These are phyloP conservation scores for Inga oerstediana DNA, from an alignment of 306 rosid genomes.

Conservation along the genomic window DNA sequence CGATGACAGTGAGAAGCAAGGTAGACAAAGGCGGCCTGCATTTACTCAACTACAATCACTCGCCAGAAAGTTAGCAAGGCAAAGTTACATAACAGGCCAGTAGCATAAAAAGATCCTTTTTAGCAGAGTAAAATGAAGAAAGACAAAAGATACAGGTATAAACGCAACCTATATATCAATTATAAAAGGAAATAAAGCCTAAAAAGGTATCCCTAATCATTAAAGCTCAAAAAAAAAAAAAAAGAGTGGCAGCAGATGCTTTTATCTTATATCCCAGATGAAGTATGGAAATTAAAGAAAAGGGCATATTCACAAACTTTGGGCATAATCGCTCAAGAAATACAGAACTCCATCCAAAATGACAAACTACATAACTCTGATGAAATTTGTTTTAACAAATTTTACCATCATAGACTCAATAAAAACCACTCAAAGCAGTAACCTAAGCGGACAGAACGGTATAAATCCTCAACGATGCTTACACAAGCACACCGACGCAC, in stretches of 20 bases:
- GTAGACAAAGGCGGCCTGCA: not conserved
- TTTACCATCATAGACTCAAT: not conserved
- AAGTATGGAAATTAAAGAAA: not conserved
- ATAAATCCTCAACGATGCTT: not conserved
- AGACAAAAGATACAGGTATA: not conserved
- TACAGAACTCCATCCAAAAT: not conserved
- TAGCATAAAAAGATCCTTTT: not conserved
- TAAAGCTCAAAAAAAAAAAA: too few relatives aligned
- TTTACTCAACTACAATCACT: not conserved
- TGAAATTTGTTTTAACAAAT: not conserved
- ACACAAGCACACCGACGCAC: not conserved
- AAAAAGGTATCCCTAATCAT: too few relatives aligned
- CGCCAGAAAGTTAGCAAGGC: not conserved
- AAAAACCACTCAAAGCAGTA: not conserved
- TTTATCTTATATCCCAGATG: not conserved
- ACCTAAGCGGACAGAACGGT: not conserved
- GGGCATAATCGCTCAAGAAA: not conserved
- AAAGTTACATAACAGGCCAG: not conserved
- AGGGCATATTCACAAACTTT: not conserved
- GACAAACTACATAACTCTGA: not conserved
- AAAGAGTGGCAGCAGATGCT: not conserved
- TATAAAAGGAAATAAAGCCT: not conserved
- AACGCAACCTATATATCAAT: not conserved
- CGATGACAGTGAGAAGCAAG: not conserved
- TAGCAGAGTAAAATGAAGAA: not conserved